Percentiles rank a stretch among this genome's conserved stretches.
Conservation (phyloP, 331 rosid species). For the Stylosanthes scabra region DNA sequence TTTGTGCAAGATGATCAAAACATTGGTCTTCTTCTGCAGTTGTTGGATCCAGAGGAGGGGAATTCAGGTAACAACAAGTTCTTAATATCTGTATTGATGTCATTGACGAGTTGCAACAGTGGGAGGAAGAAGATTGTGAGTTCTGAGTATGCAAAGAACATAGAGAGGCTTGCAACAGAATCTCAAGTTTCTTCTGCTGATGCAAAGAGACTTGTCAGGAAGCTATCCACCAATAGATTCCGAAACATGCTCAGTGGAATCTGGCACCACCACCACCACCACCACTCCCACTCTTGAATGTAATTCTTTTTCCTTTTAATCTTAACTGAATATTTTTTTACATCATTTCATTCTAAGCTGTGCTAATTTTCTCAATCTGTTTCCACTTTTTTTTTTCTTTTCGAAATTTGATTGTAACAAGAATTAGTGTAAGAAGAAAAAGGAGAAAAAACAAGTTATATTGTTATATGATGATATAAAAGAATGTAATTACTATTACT, state of each 20-base stretch:
- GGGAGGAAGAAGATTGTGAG: constrained; percentile 78
- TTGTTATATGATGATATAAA: neutral
- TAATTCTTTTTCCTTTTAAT: constrained; percentile 22
- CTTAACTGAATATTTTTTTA: constrained; percentile 61
- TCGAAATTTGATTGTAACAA: constrained; percentile 48
- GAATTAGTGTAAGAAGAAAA: constrained; percentile 33
- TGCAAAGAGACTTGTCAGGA: constrained; percentile 89
- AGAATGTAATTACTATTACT: constrained; percentile 47
- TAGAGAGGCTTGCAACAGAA: constrained; percentile 90
- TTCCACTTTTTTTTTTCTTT: neutral
- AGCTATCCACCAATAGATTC: constrained; percentile 75
- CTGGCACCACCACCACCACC: constrained; percentile 59
- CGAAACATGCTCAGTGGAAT: constrained; percentile 76
- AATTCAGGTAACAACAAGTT: constrained; percentile 64
- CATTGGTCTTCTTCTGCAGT: constrained; percentile 62
- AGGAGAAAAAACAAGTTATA: neutral
- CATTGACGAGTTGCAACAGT: constrained; percentile 78
- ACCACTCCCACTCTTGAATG: constrained; percentile 70
- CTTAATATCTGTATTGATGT: constrained; percentile 67
- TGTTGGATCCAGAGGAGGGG: constrained; percentile 65
- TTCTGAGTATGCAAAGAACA: constrained; percentile 74
- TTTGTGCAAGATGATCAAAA: constrained; percentile 80
- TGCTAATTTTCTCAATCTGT: constrained; percentile 49
- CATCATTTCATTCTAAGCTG: constrained; percentile 43
- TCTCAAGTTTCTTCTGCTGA: constrained; percentile 75